Base-by-base conservation (phyloP, 2,329 filamentous ascomycete species). In the Phoma herbarum region DNA sequence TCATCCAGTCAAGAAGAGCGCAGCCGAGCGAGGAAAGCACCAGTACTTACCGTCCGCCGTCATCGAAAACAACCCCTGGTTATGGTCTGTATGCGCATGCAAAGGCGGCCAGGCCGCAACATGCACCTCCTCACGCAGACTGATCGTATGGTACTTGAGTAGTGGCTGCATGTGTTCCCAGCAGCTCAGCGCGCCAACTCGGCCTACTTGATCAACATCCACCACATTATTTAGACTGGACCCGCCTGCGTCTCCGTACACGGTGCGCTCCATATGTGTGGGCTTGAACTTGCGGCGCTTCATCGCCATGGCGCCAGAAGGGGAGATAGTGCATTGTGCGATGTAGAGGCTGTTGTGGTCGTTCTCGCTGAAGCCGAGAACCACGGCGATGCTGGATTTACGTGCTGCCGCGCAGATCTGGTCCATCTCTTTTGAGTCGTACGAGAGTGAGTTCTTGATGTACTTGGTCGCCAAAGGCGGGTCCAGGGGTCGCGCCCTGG, bases 111-210 rank as follows among this genome's bases (percentile, higher is more conserved):
- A 81, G 18, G 72, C 76, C 4, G 76, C 70, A 35, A 79, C 68
- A 59, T 81, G 79, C 20, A 81, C 74, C 45, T 75, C 66, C 59
- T 81, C 79, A 2, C 68, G 61, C 57, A 78, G 72, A 7, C 69
- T 68, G 8, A 75, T 73, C 0, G 76, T 80, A 47, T 79, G 75
- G 50, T 77, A 79, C 60, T 80, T 80, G 14, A 81, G 63, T 26
- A 80, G 51, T 12, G 78, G 76, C 63, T 80, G 78, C 14, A 74
- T 75, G 46, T 80, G 78, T 55, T 81, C 78, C 77, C 78, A 79
- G 56, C 78, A 79, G 11, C 65, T 63, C 8, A 80, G 65, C 3
- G 70, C 63, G 1, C 78, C 60, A 0, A 71, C 59, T 18, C 63
- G 69, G 0, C 76, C 77, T 7, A 76, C 67, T 0, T 67, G 68